These are phyloP conservation scores for Delonix regia DNA, from an alignment of 306 rosid species.

Conservation along the genomic window DNA sequence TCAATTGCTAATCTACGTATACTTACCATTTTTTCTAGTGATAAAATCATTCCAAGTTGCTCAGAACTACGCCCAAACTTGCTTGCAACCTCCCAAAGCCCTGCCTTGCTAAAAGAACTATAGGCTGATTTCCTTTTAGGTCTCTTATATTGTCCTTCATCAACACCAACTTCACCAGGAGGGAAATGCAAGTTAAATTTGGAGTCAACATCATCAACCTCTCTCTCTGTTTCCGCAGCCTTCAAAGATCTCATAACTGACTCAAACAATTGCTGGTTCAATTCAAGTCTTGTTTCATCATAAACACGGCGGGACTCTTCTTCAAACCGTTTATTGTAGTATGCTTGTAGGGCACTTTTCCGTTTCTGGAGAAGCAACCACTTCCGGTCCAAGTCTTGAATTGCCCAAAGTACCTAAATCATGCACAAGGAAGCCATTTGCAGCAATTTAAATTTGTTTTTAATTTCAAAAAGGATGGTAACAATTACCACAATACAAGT, in stretches of 20 bases:
- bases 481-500: conserved; percentile 4
- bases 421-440: conserved; percentile 38
- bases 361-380: conserved; percentile 97
- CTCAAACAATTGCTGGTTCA: conserved; percentile 81
- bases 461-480: conserved; percentile 1
- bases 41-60: conserved; percentile 87
- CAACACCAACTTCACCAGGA: conserved; percentile 88
- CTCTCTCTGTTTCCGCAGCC: conserved; percentile 96
- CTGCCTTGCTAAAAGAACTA: conserved; percentile 80
- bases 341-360: conserved; percentile 79
- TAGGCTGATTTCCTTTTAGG: conserved; percentile 88
- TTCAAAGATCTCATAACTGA: conserved; percentile 84
- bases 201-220: conserved; percentile 97
- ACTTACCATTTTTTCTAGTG: conserved; percentile 72
- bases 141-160: conserved; percentile 95
- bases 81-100: conserved; percentile 95
- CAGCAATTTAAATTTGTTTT: background rate
- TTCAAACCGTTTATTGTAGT: conserved; percentile 78
- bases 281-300: conserved; percentile 74
- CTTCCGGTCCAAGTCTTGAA: conserved; percentile 89
- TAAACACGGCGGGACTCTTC: conserved; percentile 84
- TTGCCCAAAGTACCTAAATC: conserved; percentile 85
- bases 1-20: conserved; percentile 35
- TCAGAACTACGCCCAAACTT: conserved; percentile 95
- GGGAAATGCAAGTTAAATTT: conserved; percentile 98